Evolutionary conservation across 129 eudicot genomes (phyloP).

Genomic region (Flaveria sonorensis): DNA sequence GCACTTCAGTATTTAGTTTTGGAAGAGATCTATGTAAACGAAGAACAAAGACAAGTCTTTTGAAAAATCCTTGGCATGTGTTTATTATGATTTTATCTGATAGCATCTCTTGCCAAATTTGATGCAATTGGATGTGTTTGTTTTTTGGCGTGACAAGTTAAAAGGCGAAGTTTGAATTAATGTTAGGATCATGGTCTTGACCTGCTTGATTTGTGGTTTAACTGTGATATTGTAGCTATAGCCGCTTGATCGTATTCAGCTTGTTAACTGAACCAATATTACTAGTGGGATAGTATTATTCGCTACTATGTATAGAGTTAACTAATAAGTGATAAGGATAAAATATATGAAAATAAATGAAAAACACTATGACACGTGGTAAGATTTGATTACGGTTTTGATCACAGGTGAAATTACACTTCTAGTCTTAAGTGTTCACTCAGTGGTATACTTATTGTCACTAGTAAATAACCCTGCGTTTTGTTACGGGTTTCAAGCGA

Average conservation of each 20-base stretch:
- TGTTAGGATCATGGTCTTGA: neutral
- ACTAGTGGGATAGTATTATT: no score
- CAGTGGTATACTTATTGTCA: no score
- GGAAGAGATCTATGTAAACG: conserved; percentile 30
- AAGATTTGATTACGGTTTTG: no score
- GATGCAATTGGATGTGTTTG: neutral
- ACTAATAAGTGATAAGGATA: no score
- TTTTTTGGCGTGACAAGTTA: neutral
- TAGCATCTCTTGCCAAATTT: neutral
- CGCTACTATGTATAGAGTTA: no score
- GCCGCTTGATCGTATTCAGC: neutral
- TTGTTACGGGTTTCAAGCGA: no score
- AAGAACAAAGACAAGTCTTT: conserved; percentile 10
- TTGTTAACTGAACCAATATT: no score
- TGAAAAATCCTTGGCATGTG: conserved; percentile 5
- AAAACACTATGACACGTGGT: no score
- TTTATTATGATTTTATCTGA: neutral
- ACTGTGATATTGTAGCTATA: neutral
- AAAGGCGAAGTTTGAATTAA: neutral
- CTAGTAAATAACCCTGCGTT: no score
- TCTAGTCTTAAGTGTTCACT: no score
- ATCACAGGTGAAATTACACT: no score
- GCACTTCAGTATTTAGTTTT: conserved; percentile 37
- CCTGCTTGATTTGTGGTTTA: neutral
- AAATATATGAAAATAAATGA: no score